These are phyloP conservation scores for Phytophthora fragariaefolia DNA, from an alignment of 352 stramenopile species.

Conservation along the genomic window DNA sequence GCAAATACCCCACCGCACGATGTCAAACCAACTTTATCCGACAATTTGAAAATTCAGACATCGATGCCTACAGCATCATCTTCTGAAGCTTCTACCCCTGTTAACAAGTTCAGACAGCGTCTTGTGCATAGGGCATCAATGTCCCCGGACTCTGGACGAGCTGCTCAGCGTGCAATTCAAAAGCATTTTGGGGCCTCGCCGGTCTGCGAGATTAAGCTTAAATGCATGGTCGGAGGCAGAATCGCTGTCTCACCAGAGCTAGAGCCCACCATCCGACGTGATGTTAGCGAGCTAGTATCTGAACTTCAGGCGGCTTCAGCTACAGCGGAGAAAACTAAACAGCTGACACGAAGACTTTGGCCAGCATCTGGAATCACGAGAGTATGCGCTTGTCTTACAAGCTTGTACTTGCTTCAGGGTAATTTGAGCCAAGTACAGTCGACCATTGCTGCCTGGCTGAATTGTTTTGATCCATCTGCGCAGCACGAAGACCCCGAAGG, in stretches of 20 bases:
- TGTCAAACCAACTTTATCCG: conserved; percentile 21
- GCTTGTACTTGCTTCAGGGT: conserved; percentile 77
- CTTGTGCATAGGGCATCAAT: conserved; percentile 47
- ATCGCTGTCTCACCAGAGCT: conserved; percentile 73
- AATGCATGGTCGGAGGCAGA: conserved; percentile 74
- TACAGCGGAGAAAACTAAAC: conserved; percentile 70
- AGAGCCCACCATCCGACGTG: conserved; percentile 61
- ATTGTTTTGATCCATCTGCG: conserved; percentile 79
- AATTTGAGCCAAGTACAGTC: conserved; percentile 59
- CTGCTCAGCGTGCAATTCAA: conserved; percentile 68
- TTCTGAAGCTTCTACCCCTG: conserved; percentile 23
- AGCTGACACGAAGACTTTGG: conserved; percentile 71
- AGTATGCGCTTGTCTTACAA: conserved; percentile 77
- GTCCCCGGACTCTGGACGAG: conserved; percentile 58
- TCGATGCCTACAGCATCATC: conserved; percentile 19
- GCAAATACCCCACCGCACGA: conserved; percentile 1
- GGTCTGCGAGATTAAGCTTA: conserved; percentile 76
- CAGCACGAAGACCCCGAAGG: conserved; percentile 52
- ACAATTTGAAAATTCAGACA: conserved; percentile 35
- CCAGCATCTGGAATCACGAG: conserved; percentile 82
- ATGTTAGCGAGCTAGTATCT: conserved; percentile 67
- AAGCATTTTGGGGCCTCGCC: conserved; percentile 74
- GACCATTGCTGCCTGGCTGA: conserved; percentile 70
- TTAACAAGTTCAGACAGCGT: conserved; percentile 33
- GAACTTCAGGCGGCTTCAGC: conserved; percentile 68